A percentile compares a stretch with the other conserved stretches of the same genome.
Evolutionary conservation across 148 eudicot species (phyloP).

Genomic region (Arctostaphylos glauca): DNA sequence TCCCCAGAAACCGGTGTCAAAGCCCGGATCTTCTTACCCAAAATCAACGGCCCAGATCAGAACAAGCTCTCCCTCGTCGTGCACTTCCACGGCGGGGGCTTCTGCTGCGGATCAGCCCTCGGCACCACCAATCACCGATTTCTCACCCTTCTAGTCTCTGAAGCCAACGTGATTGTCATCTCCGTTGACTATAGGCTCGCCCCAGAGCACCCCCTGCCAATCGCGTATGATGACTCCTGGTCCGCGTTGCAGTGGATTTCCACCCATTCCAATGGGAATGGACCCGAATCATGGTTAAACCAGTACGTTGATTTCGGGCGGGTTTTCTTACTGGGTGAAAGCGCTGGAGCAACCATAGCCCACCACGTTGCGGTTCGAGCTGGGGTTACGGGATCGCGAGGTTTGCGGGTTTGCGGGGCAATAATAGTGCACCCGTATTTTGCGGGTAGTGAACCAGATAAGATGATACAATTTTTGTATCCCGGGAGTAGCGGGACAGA

Average conservation of each 20-base stretch:
- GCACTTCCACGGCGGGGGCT: conserved; percentile 30
- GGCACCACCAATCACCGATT: neutral
- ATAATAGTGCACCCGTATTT: conserved; percentile 38
- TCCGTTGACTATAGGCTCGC: conserved; percentile 33
- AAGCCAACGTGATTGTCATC: conserved; percentile 17
- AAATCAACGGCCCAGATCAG: neutral
- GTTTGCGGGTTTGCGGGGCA: conserved; percentile 11
- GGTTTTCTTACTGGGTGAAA: conserved; percentile 40
- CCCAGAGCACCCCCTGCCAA: conserved; percentile 37
- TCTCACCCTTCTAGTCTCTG: neutral
- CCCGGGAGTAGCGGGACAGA: conserved; percentile 28
- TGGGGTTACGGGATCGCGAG: neutral
- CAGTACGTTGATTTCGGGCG: conserved; percentile 24
- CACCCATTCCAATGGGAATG: conserved; percentile 15
- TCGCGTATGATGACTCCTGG: conserved; percentile 41
- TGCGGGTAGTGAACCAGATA: conserved; percentile 15
- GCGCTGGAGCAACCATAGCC: conserved; percentile 43
- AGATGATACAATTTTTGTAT: conserved; percentile 25
- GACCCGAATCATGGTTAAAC: conserved; percentile 33
- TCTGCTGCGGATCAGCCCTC: conserved; percentile 12
- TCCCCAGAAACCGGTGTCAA: conserved; percentile 17
- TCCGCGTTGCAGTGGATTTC: conserved; percentile 29
- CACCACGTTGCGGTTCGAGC: neutral
- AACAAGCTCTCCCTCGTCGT: conserved; percentile 18
- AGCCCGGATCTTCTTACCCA: conserved; percentile 27